These are phyloP conservation scores for Quillaja saponaria DNA, from an alignment of 306 rosid genomes.

Conservation along the genomic window DNA sequence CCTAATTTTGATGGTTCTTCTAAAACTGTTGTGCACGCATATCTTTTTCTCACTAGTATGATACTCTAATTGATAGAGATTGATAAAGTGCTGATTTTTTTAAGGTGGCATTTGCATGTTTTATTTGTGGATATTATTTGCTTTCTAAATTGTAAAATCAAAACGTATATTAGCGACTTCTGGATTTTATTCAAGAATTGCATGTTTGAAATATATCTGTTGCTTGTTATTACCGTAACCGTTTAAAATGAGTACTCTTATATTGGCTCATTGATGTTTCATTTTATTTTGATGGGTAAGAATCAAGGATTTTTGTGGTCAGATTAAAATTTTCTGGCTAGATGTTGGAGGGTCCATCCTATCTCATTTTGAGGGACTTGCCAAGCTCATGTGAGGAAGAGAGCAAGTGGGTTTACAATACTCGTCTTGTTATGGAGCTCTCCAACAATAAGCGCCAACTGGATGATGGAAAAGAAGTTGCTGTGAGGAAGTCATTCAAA, in stretches of 20 bases:
- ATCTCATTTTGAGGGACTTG: constrained; percentile 48
- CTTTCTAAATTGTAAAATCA: not conserved
- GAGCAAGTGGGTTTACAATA: constrained; percentile 54
- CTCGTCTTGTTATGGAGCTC: constrained; percentile 37
- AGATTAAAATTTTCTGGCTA: constrained; percentile 19
- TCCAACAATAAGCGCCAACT: constrained; percentile 44
- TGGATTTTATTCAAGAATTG: constrained; percentile 20
- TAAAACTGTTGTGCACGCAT: constrained; percentile 29
- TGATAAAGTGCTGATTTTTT: constrained; percentile 12
- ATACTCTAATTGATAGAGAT: constrained; percentile 18
- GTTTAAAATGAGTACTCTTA: constrained; percentile 6
- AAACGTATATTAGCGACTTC: constrained; percentile 19
- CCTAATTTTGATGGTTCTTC: not conserved
- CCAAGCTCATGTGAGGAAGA: constrained; percentile 57
- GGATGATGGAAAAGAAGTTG: constrained; percentile 39
- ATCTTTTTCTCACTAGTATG: constrained; percentile 3
- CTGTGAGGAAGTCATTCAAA: constrained; percentile 41
- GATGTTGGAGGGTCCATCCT: constrained; percentile 66
- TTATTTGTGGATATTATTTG: not conserved
- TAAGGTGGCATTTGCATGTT: not conserved
- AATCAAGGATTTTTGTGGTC: constrained; percentile 19
- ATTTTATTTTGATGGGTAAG: constrained; percentile 25
- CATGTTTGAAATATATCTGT: constrained; percentile 2
- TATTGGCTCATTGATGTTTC: constrained; percentile 26
- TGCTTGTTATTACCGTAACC: constrained; percentile 21